These are phyloP conservation scores for Erucastrum elatum DNA, from an alignment of 345 rosid genomes.

Conservation along the genomic window DNA sequence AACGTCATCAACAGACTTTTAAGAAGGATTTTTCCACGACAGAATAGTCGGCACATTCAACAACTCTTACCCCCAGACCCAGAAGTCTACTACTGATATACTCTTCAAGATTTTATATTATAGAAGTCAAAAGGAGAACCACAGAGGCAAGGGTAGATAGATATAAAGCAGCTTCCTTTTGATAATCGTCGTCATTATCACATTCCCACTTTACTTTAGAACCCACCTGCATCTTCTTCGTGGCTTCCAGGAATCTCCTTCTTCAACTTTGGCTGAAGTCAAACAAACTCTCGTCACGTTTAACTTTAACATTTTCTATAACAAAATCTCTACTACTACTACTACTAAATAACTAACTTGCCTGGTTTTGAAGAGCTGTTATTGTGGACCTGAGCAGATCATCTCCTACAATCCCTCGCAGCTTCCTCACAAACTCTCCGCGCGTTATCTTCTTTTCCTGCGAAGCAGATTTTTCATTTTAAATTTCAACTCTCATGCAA, in stretches of 20 bases:
- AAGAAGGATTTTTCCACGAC: constrained; percentile 26
- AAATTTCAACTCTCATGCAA: neutral
- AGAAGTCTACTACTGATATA: constrained; percentile 23
- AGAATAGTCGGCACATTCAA: constrained; percentile 40
- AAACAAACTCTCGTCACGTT: neutral
- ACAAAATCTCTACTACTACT: neutral
- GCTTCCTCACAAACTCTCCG: constrained; percentile 66
- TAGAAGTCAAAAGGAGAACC: constrained; percentile 35
- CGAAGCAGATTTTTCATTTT: neutral
- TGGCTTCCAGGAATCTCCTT: constrained; percentile 32
- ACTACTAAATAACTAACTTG: constrained; percentile 1
- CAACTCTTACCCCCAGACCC: constrained; percentile 20
- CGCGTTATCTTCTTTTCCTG: constrained; percentile 68
- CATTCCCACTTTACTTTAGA: neutral
- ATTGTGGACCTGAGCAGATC: constrained; percentile 65
- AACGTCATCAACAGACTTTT: constrained; percentile 1
- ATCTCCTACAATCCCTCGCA: constrained; percentile 77
- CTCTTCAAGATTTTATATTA: neutral
- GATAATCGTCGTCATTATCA: constrained; percentile 36
- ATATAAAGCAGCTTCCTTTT: constrained; percentile 36
- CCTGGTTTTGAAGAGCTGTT: constrained; percentile 63
- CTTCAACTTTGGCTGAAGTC: constrained; percentile 31
- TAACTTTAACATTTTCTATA: neutral
- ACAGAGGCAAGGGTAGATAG: constrained; percentile 29
- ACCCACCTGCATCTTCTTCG: constrained; percentile 28